phyloP scores from a whole-genome alignment of 2,329 filamentous ascomycete species.

The Fusarium oxysporum region DNA sequence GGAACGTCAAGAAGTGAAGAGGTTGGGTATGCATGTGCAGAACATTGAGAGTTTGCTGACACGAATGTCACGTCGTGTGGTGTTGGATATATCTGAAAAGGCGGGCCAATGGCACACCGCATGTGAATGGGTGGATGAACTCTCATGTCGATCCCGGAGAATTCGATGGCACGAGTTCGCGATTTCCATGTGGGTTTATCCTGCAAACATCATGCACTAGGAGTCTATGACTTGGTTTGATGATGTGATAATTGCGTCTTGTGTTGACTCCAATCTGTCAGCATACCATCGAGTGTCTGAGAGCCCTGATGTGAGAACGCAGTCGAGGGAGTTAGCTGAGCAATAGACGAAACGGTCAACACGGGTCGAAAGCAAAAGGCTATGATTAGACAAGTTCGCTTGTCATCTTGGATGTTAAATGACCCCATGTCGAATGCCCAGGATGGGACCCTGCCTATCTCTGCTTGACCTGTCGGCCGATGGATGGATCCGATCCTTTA shows the following conservation, averaged over 20 bases:
- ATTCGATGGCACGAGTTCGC: slow-evolving; percentile 25
- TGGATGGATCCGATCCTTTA: slow-evolving; percentile 7
- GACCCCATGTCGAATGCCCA: slow-evolving; percentile 23
- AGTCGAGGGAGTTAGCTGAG: background rate
- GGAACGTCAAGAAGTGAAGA: background rate
- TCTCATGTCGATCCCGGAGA: slow-evolving; percentile 37
- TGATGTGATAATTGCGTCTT: slow-evolving; percentile 1
- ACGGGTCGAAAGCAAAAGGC: slow-evolving; percentile 1
- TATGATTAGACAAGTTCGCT: slow-evolving; percentile 11
- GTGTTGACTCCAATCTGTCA: background rate
- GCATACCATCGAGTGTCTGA: background rate
- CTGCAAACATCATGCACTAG: slow-evolving; percentile 1
- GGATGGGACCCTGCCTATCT: slow-evolving; percentile 2
- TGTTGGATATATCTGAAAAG: slow-evolving; percentile 4
- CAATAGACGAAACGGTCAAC: background rate
- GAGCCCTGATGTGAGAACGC: background rate
- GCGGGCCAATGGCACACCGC: slow-evolving; percentile 7
- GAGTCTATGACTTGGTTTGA: background rate
- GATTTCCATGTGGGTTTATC: slow-evolving; percentile 1
- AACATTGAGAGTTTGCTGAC: slow-evolving; percentile 15
- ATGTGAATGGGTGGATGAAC: slow-evolving; percentile 8
- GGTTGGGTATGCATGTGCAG: slow-evolving; percentile 28
- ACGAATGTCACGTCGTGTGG: slow-evolving; percentile 6
- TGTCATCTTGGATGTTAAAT: slow-evolving; percentile 2
- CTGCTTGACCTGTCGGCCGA: slow-evolving; percentile 21